Base-by-base conservation (phyloP, 768 basidiomycete species). In the Panaeolus papilionaceus region DNA sequence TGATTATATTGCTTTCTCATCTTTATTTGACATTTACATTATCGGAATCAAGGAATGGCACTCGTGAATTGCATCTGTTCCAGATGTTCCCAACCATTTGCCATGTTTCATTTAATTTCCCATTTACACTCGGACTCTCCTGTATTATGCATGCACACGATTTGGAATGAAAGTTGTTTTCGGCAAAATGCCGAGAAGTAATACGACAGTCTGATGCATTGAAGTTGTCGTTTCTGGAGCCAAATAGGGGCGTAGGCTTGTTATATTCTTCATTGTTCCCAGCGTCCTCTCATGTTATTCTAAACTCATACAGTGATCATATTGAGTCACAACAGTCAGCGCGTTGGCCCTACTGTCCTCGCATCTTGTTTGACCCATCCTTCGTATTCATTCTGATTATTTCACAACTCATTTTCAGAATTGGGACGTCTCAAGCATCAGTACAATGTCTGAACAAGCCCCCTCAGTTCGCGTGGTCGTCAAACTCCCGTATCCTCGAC, bases 401-500 rank as follows among this genome's bases (percentile, higher is more conserved):
- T 47, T 10, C 18, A 47, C 45, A 47, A 47, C 45, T 47, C 18
- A 8, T 8, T 8, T 3, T 33, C 33, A 33, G 33, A 33, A 33
- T 33, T 33, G 33, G 33, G 33, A 33, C 33, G 33, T 33, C 33
- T 33, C 33, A 33, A 33, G 33, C 33, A 20, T 51, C 20, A 7
- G 10, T 23, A 51, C 45, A 10, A 58, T 58, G 80, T 77, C 79
- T 65, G 66, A 77, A 62, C 66, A 28, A 23, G 20, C 78, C 63
- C 74, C 77, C 5, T 69, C 79, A 62, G 80, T 92, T 23, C 89
- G 94, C 61, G 89, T 95, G 26, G 88, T 95, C 38, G 89, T 95
- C 45, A 85, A 92, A 64, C 79, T 95, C 14, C 94, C 94, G 2
- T 91, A 87, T 76, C 89, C 93, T 75, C 85, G 93, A 61, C 92